Evolutionary conservation across 2,329 filamentous ascomycete genomes (phyloP).

Genomic region (Colletotrichum simmondsii): DNA sequence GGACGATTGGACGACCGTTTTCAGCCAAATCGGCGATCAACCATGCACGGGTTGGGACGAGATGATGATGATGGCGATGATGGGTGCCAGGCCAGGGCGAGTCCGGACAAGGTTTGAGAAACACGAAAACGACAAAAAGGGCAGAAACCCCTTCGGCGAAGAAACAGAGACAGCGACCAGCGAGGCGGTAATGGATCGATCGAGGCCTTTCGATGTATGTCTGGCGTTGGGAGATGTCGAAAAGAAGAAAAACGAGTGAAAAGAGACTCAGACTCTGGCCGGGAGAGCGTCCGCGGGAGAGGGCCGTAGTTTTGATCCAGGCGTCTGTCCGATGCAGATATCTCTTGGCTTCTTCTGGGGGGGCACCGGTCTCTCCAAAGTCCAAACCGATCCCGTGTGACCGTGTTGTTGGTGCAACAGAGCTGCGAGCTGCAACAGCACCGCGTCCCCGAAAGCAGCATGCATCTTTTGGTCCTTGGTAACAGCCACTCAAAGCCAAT

Average conservation of each 20-base stretch:
- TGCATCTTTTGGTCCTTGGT: background rate
- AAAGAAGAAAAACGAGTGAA: background rate
- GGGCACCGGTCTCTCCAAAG: background rate
- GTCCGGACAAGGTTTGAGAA: background rate
- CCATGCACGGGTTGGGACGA: background rate
- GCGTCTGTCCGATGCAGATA: background rate
- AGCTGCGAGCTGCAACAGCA: conserved; percentile 1
- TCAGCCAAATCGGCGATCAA: conserved; percentile 15
- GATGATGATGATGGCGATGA: background rate
- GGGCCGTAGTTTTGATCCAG: conserved; percentile 5
- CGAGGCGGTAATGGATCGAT: background rate
- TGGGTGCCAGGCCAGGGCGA: background rate
- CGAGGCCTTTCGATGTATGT: background rate
- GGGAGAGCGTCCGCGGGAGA: background rate
- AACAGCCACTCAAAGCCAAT: background rate
- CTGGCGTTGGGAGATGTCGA: background rate
- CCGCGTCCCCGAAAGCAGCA: background rate
- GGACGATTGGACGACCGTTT: conserved; percentile 6
- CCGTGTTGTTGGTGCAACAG: background rate
- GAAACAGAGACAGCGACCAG: background rate
- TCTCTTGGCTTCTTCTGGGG: conserved; percentile 5
- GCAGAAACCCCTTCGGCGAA: background rate
- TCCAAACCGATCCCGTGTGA: background rate
- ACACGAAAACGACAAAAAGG: background rate
- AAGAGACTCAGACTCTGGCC: background rate